Evolutionary conservation across 768 basidiomycete genomes (phyloP).

Genomic region (Kwoniella europaea): DNA sequence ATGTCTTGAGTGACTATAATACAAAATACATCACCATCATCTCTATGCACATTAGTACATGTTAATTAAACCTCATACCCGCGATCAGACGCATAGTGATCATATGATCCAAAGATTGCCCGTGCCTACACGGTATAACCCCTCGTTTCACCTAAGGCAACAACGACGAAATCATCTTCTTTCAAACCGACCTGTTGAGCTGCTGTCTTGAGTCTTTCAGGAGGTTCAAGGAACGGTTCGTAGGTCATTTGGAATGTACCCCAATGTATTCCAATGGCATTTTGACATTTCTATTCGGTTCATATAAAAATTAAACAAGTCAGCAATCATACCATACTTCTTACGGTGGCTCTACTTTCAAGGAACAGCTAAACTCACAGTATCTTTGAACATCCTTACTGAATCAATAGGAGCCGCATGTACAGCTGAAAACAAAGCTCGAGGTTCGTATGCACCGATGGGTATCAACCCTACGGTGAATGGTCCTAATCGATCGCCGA

Average conservation of each 20-base stretch:
- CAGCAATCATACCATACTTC: neutral
- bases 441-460: slow-evolving; percentile 61
- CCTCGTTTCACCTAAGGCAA: slow-evolving; percentile 68
- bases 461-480: slow-evolving; percentile 74
- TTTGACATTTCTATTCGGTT: slow-evolving; percentile 57
- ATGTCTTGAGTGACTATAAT: neutral
- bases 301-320: neutral
- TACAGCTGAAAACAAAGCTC: slow-evolving; percentile 63
- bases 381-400: slow-evolving; percentile 70
- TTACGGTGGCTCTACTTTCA: no score
- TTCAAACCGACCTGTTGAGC: slow-evolving; percentile 64
- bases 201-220: slow-evolving; percentile 64
- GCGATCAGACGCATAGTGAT: neutral
- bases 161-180: slow-evolving; percentile 66
- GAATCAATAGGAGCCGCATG: slow-evolving; percentile 73
- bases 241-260: slow-evolving; percentile 58
- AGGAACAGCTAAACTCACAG: slow-evolving; percentile 58
- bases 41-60: neutral
- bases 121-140: slow-evolving; percentile 29
- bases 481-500: slow-evolving; percentile 68
- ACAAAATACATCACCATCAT: neutral
- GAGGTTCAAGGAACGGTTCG: slow-evolving; percentile 67
- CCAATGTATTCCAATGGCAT: slow-evolving; percentile 74
- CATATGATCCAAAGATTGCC: neutral
- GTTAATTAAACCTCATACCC: neutral